Evolutionary conservation across 2,329 filamentous ascomycete genomes (phyloP), one percentile per base, ranked within the genome.

Genomic region (Talaromyces sp.): DNA sequence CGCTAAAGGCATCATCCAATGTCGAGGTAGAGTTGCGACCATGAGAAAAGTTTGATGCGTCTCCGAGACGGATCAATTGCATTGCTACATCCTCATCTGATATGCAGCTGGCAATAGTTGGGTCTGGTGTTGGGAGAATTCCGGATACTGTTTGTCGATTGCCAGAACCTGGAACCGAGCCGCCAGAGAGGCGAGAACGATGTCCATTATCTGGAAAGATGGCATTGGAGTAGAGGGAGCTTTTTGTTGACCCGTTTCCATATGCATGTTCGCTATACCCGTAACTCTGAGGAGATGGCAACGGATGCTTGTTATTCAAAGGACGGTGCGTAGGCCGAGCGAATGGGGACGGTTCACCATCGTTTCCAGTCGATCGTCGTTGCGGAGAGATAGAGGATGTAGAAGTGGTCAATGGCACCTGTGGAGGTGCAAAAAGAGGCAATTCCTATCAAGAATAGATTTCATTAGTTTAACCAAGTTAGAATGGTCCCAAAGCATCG

Each of bases 1-100:
- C 92, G 71, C 93, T 97, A 63, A 97, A 89, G 1, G 90, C 92
- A 73, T 97, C 93, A 68, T 97, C 93, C 58, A 94, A 79, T 5
- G 93, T 97, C 0, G 93, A 97, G 6, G 91, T 91, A 8, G 93
- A 97, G 2, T 91, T 96, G 64, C 93, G 89, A 56, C 91, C 92
- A 67, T 96, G 90, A 1, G 91, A 96, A 68, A 95, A 88, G 71
- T 96, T 96, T 58, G 91, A 94, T 66, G 92, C 90, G 71, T 97
- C 92, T 46, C 94, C 92, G 56, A 99, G 83, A 65, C 93, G 89
- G 87, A 99, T 97, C 68, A 99, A 81, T 76, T 97, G 94, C 70
- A 97, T 87, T 58, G 94, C 94, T 62, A 97, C 94, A 75, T 99
- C 94, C 74, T 99, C 94, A 71, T 99, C 94, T 13, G 93, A 97